Base-by-base conservation (phyloP, 1,284 basidiomycete genomes). In the Marasmius tenuissimus region DNA sequence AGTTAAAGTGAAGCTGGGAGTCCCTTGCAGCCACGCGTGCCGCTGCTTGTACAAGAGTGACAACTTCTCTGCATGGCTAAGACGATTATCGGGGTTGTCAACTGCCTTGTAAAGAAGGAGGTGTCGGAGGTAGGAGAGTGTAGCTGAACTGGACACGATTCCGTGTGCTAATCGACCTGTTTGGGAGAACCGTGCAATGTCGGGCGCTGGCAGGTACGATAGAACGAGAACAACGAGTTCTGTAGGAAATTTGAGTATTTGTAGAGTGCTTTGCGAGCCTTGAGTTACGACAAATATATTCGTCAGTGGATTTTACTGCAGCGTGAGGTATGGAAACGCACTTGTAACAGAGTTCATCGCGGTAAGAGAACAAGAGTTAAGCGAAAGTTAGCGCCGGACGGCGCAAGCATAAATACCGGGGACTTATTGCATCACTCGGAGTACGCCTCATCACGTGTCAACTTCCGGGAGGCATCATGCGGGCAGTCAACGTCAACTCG, bases 1-100 rank as follows among this genome's bases (percentile, higher is more conserved):
- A 0, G 56, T 64, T 35, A 56, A 62, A 12, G 58, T 63, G 57
- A 76, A 78, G 18, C 66, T 62, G 4, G 72, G 66, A 7, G 57
- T 56, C 0, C 74, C 60, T 3, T 69, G 61, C 1, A 58, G 45
- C 75, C 78, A 80, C 0, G 73, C 70, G 2, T 66, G 27, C 57
- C 78, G 76, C 4, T 69, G 68, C 2, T 60, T 48, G 39, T 52
- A 62, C 1, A 82, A 69, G 6, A 67, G 58, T 6, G 63, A 58
- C 0, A 78, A 66, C 27, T 75, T 74, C 49, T 78, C 73, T 0
- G 69, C 60, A 14, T 74, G 57, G 22, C 63, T 63, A 3, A 73
- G 61, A 1, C 60, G 57, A 5, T 68, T 73, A 35, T 63, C 60
- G 0, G 72, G 68, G 56, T 79, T 78, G 66, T 77, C 71, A 35